phyloP scores from a whole-genome alignment of 1,284 basidiomycete genomes.

The Puccinia brachypodii region DNA sequence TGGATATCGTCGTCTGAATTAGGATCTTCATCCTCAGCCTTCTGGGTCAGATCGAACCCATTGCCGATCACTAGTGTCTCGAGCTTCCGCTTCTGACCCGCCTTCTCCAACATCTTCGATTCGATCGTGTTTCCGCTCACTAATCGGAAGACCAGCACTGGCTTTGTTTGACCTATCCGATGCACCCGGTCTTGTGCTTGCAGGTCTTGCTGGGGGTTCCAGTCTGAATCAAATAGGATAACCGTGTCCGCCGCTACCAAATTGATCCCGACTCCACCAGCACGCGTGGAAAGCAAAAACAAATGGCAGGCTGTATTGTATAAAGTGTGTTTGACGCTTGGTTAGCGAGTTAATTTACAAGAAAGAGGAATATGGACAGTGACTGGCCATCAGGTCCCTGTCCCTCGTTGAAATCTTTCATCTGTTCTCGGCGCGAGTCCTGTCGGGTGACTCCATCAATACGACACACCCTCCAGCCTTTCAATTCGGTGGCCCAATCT shows the following conservation, averaged over 20 bases:
- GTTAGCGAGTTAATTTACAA: background rate
- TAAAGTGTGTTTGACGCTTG: background rate
- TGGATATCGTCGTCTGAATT: conserved; percentile 45
- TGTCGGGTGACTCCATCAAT: conserved; percentile 84
- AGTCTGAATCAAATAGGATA: conserved; percentile 92
- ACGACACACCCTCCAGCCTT: conserved; percentile 77
- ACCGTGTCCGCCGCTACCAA: conserved; percentile 90
- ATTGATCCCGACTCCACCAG: conserved; percentile 83
- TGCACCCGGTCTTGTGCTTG: conserved; percentile 85
- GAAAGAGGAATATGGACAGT: background rate
- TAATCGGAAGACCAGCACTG: conserved; percentile 70
- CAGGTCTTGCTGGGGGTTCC: conserved; percentile 93
- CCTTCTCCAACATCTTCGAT: conserved; percentile 83
- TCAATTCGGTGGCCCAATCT: conserved; percentile 81
- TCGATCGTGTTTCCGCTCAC: conserved; percentile 82
- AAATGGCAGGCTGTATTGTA: conserved; percentile 62
- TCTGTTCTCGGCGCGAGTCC: conserved; percentile 75
- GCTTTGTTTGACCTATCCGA: conserved; percentile 46
- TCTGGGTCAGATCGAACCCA: conserved; percentile 60
- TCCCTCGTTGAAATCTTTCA: conserved; percentile 79
- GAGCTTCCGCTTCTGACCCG: conserved; percentile 80
- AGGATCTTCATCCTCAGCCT: conserved; percentile 57
- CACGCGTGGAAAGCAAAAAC: conserved; percentile 87
- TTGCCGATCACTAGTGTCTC: conserved; percentile 93
- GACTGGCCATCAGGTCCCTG: conserved; percentile 63